A percentile compares a stretch with the other conserved stretches of the same genome.
Conservation (phyloP, 169 alveolate species). For the Plasmodium falciparum region DNA sequence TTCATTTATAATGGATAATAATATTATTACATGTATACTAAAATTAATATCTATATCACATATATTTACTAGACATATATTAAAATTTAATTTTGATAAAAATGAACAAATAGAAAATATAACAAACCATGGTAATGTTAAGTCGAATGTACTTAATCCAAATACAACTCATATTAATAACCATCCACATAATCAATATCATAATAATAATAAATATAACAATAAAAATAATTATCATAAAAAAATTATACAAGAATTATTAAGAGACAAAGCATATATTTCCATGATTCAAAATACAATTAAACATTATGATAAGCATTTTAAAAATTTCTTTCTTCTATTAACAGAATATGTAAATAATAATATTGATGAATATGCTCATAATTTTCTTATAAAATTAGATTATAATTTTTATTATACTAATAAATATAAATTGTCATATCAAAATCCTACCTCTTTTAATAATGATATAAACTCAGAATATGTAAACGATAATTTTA, state of each 20-base stretch:
- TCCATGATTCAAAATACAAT: slow-evolving; percentile 74
- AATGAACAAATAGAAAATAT: slow-evolving; percentile 38
- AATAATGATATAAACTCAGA: slow-evolving; percentile 7
- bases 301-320: slow-evolving; percentile 72
- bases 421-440: slow-evolving; percentile 32
- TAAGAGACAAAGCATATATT: slow-evolving; percentile 70
- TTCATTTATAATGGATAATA: slow-evolving; percentile 73
- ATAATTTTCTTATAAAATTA: slow-evolving; percentile 62
- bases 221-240: slow-evolving; percentile 39
- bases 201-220: slow-evolving; percentile 13
- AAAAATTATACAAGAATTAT: slow-evolving; percentile 50
- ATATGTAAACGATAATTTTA: neutral
- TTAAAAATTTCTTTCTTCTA: slow-evolving; percentile 47
- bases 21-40: slow-evolving; percentile 56
- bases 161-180: slow-evolving; percentile 11
- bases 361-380: slow-evolving; percentile 77
- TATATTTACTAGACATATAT: slow-evolving; percentile 80
- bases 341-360: slow-evolving; percentile 68
- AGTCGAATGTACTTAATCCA: neutral
- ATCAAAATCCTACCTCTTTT: neutral
- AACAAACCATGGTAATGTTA: slow-evolving; percentile 16
- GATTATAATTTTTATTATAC: slow-evolving; percentile 74
- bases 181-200: slow-evolving; percentile 2
- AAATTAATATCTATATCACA: slow-evolving; percentile 77
- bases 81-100: slow-evolving; percentile 70